These are phyloP conservation scores for Pythium phragmiticola DNA, from an alignment of 352 stramenopile genomes.

Conservation along the genomic window DNA sequence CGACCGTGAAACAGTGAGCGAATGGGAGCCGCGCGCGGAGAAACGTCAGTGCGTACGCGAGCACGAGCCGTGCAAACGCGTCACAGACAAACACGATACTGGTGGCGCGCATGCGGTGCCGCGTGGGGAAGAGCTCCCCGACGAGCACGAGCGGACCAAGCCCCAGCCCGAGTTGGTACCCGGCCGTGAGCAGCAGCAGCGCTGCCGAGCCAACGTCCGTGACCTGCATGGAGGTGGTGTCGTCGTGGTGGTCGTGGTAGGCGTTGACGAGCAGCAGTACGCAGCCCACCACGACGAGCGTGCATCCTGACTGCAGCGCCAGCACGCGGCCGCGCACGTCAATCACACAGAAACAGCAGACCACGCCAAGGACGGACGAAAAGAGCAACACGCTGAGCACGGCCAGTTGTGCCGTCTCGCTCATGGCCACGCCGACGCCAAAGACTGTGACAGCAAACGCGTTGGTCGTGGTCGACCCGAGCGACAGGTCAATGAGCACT, in stretches of 20 bases:
- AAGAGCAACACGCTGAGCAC: constrained; percentile 42
- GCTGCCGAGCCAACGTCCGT: constrained; percentile 60
- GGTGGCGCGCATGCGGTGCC: constrained; percentile 57
- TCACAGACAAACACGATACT: constrained; percentile 73
- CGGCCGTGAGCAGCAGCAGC: constrained; percentile 60
- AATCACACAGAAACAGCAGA: constrained; percentile 63
- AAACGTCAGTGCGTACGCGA: constrained; percentile 38
- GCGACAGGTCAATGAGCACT: constrained; percentile 50
- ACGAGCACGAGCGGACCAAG: constrained; percentile 55
- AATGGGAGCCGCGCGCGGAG: constrained; percentile 36
- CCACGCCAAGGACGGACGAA: constrained; percentile 43
- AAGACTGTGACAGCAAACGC: constrained; percentile 63
- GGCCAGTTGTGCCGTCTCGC: constrained; percentile 47
- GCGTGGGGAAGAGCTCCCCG: constrained; percentile 73
- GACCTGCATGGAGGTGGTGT: constrained; percentile 29
- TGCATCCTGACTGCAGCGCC: constrained; percentile 57
- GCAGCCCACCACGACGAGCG: constrained; percentile 45
- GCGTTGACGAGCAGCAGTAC: constrained; percentile 49
- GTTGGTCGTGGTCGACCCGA: constrained; percentile 39
- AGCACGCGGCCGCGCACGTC: constrained; percentile 55
- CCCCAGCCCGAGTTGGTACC: constrained; percentile 63
- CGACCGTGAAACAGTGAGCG: constrained; percentile 37
- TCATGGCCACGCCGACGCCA: constrained; percentile 52
- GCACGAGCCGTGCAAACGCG: constrained; percentile 37
- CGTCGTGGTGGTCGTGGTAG: constrained; percentile 28